A percentile compares a stretch with the other conserved stretches of the same genome.
These are phyloP conservation scores for Protostelium mycophagum DNA, from an alignment of 78 protist species.

Conservation along the genomic window DNA sequence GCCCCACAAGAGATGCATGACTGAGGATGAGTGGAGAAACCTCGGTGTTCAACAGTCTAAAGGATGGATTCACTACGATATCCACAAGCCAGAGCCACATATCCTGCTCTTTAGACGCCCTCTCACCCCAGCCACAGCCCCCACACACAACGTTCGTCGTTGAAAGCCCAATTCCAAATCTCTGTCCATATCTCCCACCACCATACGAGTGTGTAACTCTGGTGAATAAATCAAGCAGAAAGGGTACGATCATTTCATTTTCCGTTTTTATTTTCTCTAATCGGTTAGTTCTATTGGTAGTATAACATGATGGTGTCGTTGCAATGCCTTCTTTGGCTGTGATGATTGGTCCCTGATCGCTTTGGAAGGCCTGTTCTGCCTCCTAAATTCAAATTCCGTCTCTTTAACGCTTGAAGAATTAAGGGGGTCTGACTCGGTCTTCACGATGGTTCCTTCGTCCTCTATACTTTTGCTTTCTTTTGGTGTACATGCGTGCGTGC, in stretches of 20 bases:
- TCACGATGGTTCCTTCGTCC: too few relatives aligned
- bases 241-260: neutral
- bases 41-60: slow-evolving; percentile 79
- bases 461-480: too few relatives aligned
- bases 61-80: slow-evolving; percentile 88
- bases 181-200: neutral
- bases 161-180: neutral
- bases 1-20: slow-evolving; percentile 49
- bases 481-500: too few relatives aligned
- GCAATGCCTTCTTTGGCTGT: too few relatives aligned
- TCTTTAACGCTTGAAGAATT: too few relatives aligned
- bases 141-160: neutral
- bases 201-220: too few relatives aligned
- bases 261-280: neutral
- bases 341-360: too few relatives aligned
- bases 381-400: too few relatives aligned
- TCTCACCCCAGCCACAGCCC: too few relatives aligned
- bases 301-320: neutral
- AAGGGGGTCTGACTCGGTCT: too few relatives aligned
- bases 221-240: neutral
- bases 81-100: slow-evolving; percentile 90
- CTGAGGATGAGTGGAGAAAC: slow-evolving; percentile 80
- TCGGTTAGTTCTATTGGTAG: neutral
- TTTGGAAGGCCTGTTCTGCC: too few relatives aligned
- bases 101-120: slow-evolving; percentile 76